A percentile compares a stretch with the other conserved stretches of the same genome.
Evolutionary conservation across 257 asterid species (phyloP).

Genomic region (Buddleja alternifolia): DNA sequence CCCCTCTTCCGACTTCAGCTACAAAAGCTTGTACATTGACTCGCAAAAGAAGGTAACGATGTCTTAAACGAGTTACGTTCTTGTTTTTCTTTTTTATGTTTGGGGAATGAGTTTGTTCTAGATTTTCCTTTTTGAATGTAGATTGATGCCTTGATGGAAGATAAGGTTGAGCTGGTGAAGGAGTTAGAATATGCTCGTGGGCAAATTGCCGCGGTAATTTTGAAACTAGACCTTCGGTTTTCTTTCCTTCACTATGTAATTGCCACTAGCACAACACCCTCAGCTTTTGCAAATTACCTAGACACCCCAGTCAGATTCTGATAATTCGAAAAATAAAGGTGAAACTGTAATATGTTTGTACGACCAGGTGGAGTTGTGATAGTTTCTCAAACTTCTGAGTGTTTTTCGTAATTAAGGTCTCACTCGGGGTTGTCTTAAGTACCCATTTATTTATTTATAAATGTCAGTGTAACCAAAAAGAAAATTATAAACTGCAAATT

Average conservation of each 20-base stretch:
- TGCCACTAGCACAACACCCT: no score
- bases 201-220: constrained; percentile 46
- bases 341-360: no score
- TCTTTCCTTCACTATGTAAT: background rate
- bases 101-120: background rate
- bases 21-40: constrained; percentile 42
- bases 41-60: constrained; percentile 51
- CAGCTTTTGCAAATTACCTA: no score
- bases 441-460: no score
- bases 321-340: no score
- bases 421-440: no score
- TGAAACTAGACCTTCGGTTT: background rate
- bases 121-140: constrained; percentile 9
- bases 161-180: constrained; percentile 31
- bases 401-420: no score
- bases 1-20: constrained; percentile 29
- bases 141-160: constrained; percentile 43
- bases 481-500: no score
- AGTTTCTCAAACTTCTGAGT: no score
- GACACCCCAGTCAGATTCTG: no score
- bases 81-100: background rate
- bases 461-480: no score
- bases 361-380: no score
- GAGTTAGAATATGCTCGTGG: constrained; percentile 45
- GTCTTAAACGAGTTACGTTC: background rate